Evolutionary conservation across 768 basidiomycete genomes (phyloP), one percentile per base, ranked within the genome.

Genomic region (Leccinum subgranulosum): DNA sequence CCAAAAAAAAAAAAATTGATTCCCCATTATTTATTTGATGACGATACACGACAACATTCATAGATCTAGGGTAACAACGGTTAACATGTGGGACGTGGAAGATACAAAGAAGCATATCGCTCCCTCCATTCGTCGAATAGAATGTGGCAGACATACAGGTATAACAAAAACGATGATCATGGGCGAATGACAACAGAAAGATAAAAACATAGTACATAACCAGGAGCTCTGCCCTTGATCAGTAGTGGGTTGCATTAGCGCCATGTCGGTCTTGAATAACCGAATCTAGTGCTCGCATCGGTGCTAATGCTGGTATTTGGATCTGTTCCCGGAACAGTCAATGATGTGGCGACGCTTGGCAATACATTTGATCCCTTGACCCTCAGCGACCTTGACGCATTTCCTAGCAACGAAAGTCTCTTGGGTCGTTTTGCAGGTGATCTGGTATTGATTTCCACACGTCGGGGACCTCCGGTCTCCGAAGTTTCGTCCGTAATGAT

Each of bases 361-460:
- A 73, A 27, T 61, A 63, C 23, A 70, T 68, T 61, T 63, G 72
- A 46, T 63, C 66, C 63, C 62, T 76, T 72, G 63, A 67, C 59
- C 52, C 68, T 61, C 59, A 72, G 64, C 17, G 77, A 70, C 63
- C 73, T 77, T 6, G 76, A 65, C 5, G 69, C 45, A 65, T 68
- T 66, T 59, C 69, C 72, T n/a, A 80, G 77, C 59, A 87, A 63
- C 11, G 85, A 87, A 58, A 82, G 62, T 60, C 86, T 75, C 72
- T 83, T 86, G 50, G 75, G 65, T 57, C 85, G 77, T 70, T 86
- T 88, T 57, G 77, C 79, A 39, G 86, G 87, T 60, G 85, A 86
- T 58, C 70, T 68, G 6, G 68, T 64, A 43, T 73, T 68, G 36
- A 78, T 43, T 51, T 81, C 66, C 10, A 80, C 72, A 25, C 86